Base-by-base conservation (phyloP, 257 asterid species). In the Salvia miltiorrhiza region DNA sequence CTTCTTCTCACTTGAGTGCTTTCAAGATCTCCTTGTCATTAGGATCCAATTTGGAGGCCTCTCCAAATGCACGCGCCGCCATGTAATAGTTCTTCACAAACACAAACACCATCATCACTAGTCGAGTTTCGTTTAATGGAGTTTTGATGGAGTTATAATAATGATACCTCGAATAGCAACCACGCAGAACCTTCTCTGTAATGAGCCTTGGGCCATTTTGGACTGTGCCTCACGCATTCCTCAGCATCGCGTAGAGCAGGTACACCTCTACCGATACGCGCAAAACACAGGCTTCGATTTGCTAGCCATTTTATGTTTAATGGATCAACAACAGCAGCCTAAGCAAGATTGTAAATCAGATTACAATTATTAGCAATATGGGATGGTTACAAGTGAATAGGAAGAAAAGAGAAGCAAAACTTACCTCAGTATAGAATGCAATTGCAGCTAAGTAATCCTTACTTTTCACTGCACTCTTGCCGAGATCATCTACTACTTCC, bases 131-230 rank as follows among this genome's bases (percentile, higher is more conserved):
- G 7, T 1, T 16, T 7, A 17, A 17, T 7, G 3, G 14, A 9
- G 56, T 45, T 26, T 1, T 1, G 1, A 4, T 4, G 4, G 1
- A 26, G 30, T 1, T 26, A 1, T 1, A 26, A 26, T 1, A 26
- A 26, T 1, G 70, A 59, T 77, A 68, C 82, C 30, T 55, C 21
- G 4, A 68, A 75, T 26, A 72, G 62, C 60, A 21, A 60, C 84
- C 78, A 79, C 4, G 84, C 81, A 37, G 41, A 28, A n/a, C 80
- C 79, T 73, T 58, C 74, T 19, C 71, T 50, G 69, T 41, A 77
- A 65, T 70, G 82, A 63, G 79, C 82, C 69, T 69, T 65, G 13
- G 75, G 43, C 41, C 69, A 76, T 2, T 73, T 44, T 5, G 85
- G 85, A 16, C 7, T 9, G 69, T 73, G 14, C 9, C 26, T 19